Percentiles rank a stretch among this genome's conserved stretches.
phyloP scores from a whole-genome alignment of 805 yeast species.

The Clavispora fructus region DNA sequence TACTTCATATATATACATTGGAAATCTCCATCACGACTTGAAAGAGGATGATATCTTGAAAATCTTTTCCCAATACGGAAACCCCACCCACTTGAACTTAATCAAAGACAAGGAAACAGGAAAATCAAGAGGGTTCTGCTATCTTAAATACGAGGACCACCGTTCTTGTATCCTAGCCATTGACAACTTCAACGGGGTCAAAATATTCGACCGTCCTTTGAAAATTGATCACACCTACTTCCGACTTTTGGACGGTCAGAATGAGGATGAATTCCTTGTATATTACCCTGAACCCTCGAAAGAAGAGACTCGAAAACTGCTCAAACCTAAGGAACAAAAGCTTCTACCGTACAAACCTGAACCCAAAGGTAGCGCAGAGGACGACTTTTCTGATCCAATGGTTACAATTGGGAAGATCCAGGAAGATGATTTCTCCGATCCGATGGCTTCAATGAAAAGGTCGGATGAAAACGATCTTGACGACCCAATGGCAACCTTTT shows the following conservation, averaged over 20 bases:
- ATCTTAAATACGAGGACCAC: slow-evolving; percentile 77
- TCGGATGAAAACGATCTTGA: slow-evolving; percentile 8
- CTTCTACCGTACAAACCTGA: slow-evolving; percentile 3
- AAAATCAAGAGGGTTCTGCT: slow-evolving; percentile 70
- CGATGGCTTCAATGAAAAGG: neutral
- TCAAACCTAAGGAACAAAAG: slow-evolving; percentile 2
- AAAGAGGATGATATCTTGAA: slow-evolving; percentile 72
- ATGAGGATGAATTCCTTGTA: slow-evolving; percentile 37
- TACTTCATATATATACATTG: slow-evolving; percentile 73
- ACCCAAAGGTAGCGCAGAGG: neutral
- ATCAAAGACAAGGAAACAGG: slow-evolving; percentile 63
- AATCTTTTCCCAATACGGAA: slow-evolving; percentile 85
- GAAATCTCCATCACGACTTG: slow-evolving; percentile 58
- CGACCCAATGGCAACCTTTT: slow-evolving; percentile 18
- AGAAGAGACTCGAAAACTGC: neutral
- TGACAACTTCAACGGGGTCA: slow-evolving; percentile 76
- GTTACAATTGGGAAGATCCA: slow-evolving; percentile 27
- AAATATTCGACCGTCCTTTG: slow-evolving; percentile 43
- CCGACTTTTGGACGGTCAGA: slow-evolving; percentile 48
- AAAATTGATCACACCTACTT: slow-evolving; percentile 72
- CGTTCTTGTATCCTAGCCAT: slow-evolving; percentile 78
- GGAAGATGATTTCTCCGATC: slow-evolving; percentile 15
- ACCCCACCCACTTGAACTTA: slow-evolving; percentile 70
- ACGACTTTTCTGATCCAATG: slow-evolving; percentile 10
- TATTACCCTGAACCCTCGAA: slow-evolving; percentile 19